These are phyloP conservation scores for Boletus huronensis DNA, from an alignment of 768 basidiomycete genomes.

Conservation along the genomic window DNA sequence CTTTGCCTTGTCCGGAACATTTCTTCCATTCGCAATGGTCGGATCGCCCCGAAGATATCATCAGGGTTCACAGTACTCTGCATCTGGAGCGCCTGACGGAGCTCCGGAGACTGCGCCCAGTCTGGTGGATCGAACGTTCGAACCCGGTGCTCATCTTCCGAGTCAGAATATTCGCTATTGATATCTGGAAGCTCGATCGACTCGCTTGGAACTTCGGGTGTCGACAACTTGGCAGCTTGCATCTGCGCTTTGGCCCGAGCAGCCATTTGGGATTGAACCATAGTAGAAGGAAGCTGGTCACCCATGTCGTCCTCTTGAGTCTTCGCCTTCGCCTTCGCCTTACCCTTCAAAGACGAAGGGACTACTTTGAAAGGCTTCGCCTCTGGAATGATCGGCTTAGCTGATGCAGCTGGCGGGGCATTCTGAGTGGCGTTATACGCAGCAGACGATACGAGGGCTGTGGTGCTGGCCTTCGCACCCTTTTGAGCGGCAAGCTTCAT, in stretches of 20 bases:
- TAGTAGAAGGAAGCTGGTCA: constrained; percentile 54
- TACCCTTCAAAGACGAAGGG: constrained; percentile 39
- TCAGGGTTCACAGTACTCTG: constrained; percentile 90
- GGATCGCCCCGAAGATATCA: constrained; percentile 88
- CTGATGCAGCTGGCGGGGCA: constrained; percentile 23
- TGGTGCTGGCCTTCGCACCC: constrained; percentile 32
- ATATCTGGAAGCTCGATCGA: constrained; percentile 92
- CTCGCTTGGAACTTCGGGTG: constrained; percentile 60
- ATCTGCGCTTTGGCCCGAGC: constrained; percentile 66
- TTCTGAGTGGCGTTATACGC: constrained; percentile 40
- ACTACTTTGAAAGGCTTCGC: constrained; percentile 37
- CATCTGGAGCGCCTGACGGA: constrained; percentile 70
- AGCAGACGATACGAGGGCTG: constrained; percentile 36
- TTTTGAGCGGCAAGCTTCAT: constrained; percentile 33
- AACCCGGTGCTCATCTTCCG: constrained; percentile 82
- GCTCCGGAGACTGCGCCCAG: constrained; percentile 91
- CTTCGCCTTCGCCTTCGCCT: constrained; percentile 45
- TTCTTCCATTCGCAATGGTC: constrained; percentile 88
- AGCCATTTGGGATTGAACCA: constrained; percentile 67
- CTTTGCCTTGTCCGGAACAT: constrained; percentile 78
- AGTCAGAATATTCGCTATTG: constrained; percentile 95
- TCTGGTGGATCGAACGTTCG: constrained; percentile 71
- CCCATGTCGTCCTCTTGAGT: constrained; percentile 47
- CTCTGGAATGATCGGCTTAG: constrained; percentile 31
- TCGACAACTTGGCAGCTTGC: constrained; percentile 50